Evolutionary conservation across 2,329 filamentous ascomycete genomes (phyloP), one percentile per base, ranked within the genome.

Genomic region (Sporothrix euskadiensis): DNA sequence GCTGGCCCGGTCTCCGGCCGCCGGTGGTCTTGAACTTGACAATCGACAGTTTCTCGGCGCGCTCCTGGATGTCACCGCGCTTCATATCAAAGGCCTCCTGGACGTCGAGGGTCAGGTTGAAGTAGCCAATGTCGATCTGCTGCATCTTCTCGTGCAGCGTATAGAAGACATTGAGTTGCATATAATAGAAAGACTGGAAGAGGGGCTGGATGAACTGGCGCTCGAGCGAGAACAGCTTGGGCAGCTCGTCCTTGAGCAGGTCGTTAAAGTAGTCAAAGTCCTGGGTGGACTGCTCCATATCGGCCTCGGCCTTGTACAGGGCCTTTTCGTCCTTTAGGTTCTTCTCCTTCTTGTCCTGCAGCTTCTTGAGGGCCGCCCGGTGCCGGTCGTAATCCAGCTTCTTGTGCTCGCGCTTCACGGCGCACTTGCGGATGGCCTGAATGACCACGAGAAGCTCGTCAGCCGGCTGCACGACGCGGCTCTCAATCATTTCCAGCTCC

Each of bases 161-260:
- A 83, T 99, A 99, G 82, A 98, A 99, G 77, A 99, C 93, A 82
- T 99, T 99, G 77, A 99, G 89, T 83, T 99, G 96, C 96, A 99
- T 99, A 86, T 98, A 99, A 84, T 99, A 99, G 85, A 99, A 99
- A 10, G 93, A 97, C 82, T 98, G 96, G 87, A 99, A 99, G 8
- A 99, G 89, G 2, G 96, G 96, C 77, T 93, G 91, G 82, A 99
- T 99, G 81, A 99, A 98, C 82, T 98, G 92, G 76, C 91, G 89
- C 82, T 99, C 96, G 22, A 99, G 89, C 8, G 85, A 82, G 82
- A 99, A 99, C 12, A 99, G 88, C 82, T 94, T 94, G 39, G 96
- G 96, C 76, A 99, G 85, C 83, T 99, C 96, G 22, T 97, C 93
- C 84, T 99, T 99, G 75, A 99, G 88, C 70, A 99, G 86, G 79